phyloP scores from a whole-genome alignment of 148 eudicot species.

The Euryodendron excelsum region DNA sequence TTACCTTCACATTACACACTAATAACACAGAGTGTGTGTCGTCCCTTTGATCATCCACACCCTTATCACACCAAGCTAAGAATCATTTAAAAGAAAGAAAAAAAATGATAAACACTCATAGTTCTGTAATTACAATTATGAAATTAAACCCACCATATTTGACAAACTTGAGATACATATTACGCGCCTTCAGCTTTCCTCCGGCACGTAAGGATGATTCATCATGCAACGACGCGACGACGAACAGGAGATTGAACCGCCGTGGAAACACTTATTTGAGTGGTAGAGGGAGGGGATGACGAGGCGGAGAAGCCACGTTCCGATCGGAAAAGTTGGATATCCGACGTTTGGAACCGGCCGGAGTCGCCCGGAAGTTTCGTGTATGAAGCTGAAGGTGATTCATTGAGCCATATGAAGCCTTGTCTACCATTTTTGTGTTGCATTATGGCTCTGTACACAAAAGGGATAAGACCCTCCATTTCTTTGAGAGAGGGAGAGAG shows the following conservation, averaged over 20 bases:
- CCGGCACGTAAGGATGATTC: neutral
- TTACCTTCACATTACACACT: conserved; percentile 10
- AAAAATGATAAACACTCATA: neutral
- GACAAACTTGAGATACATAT: neutral
- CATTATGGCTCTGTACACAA: conserved; percentile 54
- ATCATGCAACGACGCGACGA: neutral
- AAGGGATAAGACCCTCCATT: conserved; percentile 75
- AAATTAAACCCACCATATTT: neutral
- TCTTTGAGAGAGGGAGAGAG: neutral
- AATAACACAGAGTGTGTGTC: neutral
- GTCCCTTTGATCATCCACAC: conserved; percentile 21
- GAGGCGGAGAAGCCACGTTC: conserved; percentile 23
- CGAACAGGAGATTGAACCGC: conserved; percentile 13
- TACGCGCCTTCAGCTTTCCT: conserved; percentile 6
- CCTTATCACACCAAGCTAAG: neutral
- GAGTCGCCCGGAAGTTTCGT: conserved; percentile 21
- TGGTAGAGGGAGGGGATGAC: conserved; percentile 19
- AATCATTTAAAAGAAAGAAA: neutral
- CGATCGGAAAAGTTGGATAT: conserved; percentile 2
- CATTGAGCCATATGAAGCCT: conserved; percentile 23
- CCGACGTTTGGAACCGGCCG: conserved; percentile 10
- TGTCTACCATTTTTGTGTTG: conserved; percentile 46
- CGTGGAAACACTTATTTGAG: conserved; percentile 8
- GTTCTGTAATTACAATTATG: neutral
- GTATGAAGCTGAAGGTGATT: conserved; percentile 23